Base-by-base conservation (phyloP, 106 monocot species). In the Platanthera guangdongensis region DNA sequence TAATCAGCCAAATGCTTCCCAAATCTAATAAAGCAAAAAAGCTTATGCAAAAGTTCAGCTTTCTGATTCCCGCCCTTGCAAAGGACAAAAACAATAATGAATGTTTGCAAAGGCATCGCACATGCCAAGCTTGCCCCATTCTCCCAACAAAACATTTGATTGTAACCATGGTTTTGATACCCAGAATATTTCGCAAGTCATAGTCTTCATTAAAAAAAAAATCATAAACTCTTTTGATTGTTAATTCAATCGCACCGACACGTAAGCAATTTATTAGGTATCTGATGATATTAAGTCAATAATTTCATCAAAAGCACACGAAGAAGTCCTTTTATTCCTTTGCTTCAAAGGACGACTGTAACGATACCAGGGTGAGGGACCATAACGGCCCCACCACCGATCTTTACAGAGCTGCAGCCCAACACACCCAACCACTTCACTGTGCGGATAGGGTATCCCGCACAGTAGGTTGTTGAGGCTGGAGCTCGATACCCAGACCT, bases 291-390 rank as follows among this genome's bases (percentile, higher is more conserved):
- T 47, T 47, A 47, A 12, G 16, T 47, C 47, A 70, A 39, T 70
- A 15, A 22, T 14, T 15, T 15, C 70, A 70, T 25, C 47, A 70
- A 48, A 48, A 70, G 70, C 45, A 70, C 45, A 70, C 48, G 13
- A 48, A 62, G 22, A 68, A 47, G 3, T 51, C 7, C 51, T 72
- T 71, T 9, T 72, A 18, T 51, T 19, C 18, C 72, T 72, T 72
- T 72, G 72, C 72, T 72, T 50, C 46, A 51, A 72, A 72, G 72
- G 72, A 21, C 51, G n/a, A n/a, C n/a, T n/a, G n/a, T n/a, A n/a
- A n/a, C n/a, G n/a, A n/a, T n/a, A n/a, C n/a, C n/a, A n/a, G n/a
- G n/a, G n/a, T n/a, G n/a, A n/a, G n/a, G n/a, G n/a, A n/a, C n/a
- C n/a, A n/a, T n/a, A n/a, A n/a, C n/a, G n/a, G n/a, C n/a, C n/a